These are phyloP conservation scores for Collybia sp. DNA, from an alignment of 768 basidiomycete genomes.

Conservation along the genomic window DNA sequence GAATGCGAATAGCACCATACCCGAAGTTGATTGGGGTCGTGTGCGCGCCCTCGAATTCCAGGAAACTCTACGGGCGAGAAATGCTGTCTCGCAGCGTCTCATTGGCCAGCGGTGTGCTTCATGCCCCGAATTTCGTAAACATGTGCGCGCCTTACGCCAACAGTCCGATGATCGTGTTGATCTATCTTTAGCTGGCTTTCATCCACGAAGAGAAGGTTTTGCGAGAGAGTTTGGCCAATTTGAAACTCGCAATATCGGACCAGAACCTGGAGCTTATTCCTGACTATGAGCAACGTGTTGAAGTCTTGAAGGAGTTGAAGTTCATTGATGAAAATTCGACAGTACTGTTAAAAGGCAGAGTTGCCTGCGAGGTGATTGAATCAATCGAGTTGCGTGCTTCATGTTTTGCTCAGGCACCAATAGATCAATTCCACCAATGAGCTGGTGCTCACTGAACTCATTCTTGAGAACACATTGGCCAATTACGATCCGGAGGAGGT, in stretches of 20 bases:
- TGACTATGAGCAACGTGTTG: constrained; percentile 93
- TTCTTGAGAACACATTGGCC: constrained; percentile 92
- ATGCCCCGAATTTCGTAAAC: constrained; percentile 67
- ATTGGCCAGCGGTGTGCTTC: constrained; percentile 41
- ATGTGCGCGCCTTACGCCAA: constrained; percentile 46
- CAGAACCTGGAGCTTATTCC: constrained; percentile 96
- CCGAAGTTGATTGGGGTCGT: constrained; percentile 83
- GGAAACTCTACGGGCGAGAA: constrained; percentile 63
- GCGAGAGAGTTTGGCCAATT: constrained; percentile 63
- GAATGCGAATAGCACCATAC: constrained; percentile 37
- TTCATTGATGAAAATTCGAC: constrained; percentile 97
- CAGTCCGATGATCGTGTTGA: too few species aligned
- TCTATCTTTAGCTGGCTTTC: constrained; percentile 54
- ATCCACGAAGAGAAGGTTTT: constrained; percentile 76
- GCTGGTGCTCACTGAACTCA: constrained; percentile 92
- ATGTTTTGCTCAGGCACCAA: constrained; percentile 3
- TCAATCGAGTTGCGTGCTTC: neutral
- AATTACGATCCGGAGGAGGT: constrained; percentile 93
- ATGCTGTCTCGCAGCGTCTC: constrained; percentile 41
- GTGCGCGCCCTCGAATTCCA: constrained; percentile 90
- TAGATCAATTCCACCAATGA: constrained; percentile 99
- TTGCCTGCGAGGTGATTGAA: constrained; percentile 86
- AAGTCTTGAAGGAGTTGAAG: constrained; percentile 83
- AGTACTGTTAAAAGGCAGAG: constrained; percentile 91
- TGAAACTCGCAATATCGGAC: constrained; percentile 88